Base-by-base conservation (phyloP, 805 yeast genomes). In the Lachancea meyersii region DNA sequence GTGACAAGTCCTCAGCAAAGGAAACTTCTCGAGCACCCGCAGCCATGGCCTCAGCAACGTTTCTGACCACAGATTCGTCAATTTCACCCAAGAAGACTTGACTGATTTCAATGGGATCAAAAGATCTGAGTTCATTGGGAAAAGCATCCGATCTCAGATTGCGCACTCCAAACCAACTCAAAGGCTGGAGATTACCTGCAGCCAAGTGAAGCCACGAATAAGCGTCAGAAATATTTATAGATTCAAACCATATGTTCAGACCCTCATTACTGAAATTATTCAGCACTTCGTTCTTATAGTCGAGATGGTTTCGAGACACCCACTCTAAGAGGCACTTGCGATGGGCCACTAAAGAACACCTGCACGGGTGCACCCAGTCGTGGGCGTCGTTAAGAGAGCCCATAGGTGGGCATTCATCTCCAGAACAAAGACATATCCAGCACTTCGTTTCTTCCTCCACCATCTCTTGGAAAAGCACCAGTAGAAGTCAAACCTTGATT, bases 291-390 rank as follows among this genome's bases (percentile, higher is more conserved):
- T 35, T 35, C 26, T 35, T 41, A 31, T 30, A 35, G 6, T 42
- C 41, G 22, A 42, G 31, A 22, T 31, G 24, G 30, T 26, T 42
- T 14, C 38, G 21, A 11, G 45, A 28, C 14, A 42, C 45, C 45
- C 45, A 42, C 26, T 42, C 45, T 21, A 42, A 27, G 27, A 73
- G 57, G 41, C 78, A 73, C 37, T 54, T 55, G 34, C 72, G 64
- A 50, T 73, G 78, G 3, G 75, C 77, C 9, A 61, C 50, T 20
- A 73, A 50, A 4, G 70, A 69, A 51, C 78, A 73, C 14, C 54
- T 44, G 44, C 77, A 73, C 8, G 45, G 45, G 1, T 60, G 61
- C 14, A 70, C 61, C 75, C 75, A 72, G 38, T 63, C 67, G 19
- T 61, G 58, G 2, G 65, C 57, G 34, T 59, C 63, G 13, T 51